Conservation (phyloP, 805 yeast genomes). For the Candida michaelii region DNA sequence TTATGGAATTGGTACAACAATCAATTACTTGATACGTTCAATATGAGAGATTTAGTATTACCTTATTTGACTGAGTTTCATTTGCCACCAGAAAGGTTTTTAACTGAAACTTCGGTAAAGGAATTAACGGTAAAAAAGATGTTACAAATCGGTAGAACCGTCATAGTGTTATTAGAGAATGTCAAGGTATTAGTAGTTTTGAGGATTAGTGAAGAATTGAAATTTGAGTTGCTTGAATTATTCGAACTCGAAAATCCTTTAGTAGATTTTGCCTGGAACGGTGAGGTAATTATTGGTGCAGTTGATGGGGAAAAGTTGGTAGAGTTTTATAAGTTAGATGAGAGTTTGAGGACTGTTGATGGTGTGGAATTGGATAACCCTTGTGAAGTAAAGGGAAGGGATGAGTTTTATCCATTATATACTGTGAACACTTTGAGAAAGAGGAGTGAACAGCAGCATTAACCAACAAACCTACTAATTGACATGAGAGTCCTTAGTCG, state of each 20-base stretch:
- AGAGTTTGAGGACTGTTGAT: neutral
- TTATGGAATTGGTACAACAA: conserved; percentile 76
- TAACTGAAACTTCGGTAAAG: conserved; percentile 47
- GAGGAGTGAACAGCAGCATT: conserved; percentile 57
- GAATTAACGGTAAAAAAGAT: conserved; percentile 50
- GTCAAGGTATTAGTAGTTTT: conserved; percentile 46
- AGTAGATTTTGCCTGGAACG: conserved; percentile 26
- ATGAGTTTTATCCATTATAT: conserved; percentile 50
- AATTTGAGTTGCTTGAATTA: conserved; percentile 30
- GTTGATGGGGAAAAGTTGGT: conserved; percentile 26
- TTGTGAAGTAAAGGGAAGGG: conserved; percentile 32
- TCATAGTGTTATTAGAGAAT: conserved; percentile 50
- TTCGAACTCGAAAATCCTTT: conserved; percentile 24
- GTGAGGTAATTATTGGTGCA: conserved; percentile 27
- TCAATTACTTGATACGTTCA: conserved; percentile 47
- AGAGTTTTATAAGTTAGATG: neutral
- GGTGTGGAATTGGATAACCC: conserved; percentile 22
- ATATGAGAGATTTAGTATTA: conserved; percentile 41
- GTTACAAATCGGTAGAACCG: conserved; percentile 21
- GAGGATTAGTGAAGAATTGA: conserved; percentile 21
- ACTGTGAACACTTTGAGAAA: conserved; percentile 52
- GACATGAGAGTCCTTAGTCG: too few species aligned
- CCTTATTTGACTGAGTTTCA: conserved; percentile 55
- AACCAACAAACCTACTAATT: too few species aligned
- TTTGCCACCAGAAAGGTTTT: conserved; percentile 63